Conservation (phyloP, 208 protist species). For the Leptomonas pyrrhocoris region DNA sequence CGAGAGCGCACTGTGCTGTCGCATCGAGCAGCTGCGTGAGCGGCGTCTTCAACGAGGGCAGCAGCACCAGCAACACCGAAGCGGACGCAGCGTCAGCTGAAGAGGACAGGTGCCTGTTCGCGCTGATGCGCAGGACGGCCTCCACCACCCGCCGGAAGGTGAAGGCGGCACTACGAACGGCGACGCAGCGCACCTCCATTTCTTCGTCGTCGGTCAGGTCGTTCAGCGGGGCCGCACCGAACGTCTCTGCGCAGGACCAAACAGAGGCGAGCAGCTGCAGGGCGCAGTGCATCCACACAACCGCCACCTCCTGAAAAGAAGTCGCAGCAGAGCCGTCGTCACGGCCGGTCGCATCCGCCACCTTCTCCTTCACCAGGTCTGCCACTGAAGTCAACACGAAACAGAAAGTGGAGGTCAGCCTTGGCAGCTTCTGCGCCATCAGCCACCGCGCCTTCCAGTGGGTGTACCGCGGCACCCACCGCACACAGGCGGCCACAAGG, state of each 20-base stretch:
- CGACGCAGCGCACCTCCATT: conserved; percentile 62
- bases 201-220: conserved; percentile 57
- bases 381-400: conserved; percentile 38
- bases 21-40: conserved; percentile 39
- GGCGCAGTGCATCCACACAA: conserved; percentile 22
- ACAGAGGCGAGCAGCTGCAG: conserved; percentile 38
- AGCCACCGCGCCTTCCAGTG: conserved; percentile 75
- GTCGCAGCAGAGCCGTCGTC: neutral
- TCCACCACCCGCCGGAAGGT: conserved; percentile 41
- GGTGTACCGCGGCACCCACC: conserved; percentile 43
- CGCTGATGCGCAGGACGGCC: conserved; percentile 38
- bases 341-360: neutral
- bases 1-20: conserved; percentile 36
- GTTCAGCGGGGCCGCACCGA: conserved; percentile 31
- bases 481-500: conserved; percentile 47
- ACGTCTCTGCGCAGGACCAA: conserved; percentile 25
- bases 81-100: neutral
- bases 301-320: conserved; percentile 4
- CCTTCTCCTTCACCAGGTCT: conserved; percentile 8
- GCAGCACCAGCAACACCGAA: conserved; percentile 6
- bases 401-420: conserved; percentile 45
- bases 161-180: conserved; percentile 38
- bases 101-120: neutral
- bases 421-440: conserved; percentile 52
- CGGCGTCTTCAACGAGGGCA: conserved; percentile 5